A percentile compares a stretch with the other conserved stretches of the same genome.
Conservation (phyloP, 2,329 filamentous ascomycete species). For the Graphium sp. region DNA sequence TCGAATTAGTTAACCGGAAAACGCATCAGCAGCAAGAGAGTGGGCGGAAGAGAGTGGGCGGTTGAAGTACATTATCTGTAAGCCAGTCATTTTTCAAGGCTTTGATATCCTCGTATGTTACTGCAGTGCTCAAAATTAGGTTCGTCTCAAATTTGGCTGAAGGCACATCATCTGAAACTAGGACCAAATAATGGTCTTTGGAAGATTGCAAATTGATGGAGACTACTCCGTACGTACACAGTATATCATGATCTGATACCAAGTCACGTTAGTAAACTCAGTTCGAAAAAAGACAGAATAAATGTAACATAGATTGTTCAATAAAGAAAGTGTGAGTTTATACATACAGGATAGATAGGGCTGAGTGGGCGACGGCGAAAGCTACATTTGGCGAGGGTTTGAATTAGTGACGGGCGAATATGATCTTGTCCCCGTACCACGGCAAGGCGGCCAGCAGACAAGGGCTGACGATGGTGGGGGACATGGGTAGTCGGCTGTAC, state of each 20-base stretch:
- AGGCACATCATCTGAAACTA: background rate
- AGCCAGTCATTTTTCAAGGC: constrained; percentile 87
- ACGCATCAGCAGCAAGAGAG: constrained; percentile 1
- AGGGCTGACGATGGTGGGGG: background rate
- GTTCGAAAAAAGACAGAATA: background rate
- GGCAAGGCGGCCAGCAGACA: background rate
- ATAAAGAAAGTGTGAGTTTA: background rate
- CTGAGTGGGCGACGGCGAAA: constrained; percentile 14
- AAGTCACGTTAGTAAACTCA: constrained; percentile 8
- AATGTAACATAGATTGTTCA: constrained; percentile 4
- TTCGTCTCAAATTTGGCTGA: background rate
- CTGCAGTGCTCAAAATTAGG: constrained; percentile 2
- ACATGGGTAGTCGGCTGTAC: background rate
- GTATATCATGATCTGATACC: constrained; percentile 18
- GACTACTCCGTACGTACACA: constrained; percentile 11
- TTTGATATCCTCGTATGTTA: constrained; percentile 56
- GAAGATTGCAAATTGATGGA: constrained; percentile 1
- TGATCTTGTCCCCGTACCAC: background rate
- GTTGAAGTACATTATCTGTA: constrained; percentile 68
- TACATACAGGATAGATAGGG: constrained; percentile 28
- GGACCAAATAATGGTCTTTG: background rate
- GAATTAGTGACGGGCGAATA: background rate
- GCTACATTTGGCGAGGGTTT: background rate
- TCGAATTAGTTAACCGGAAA: background rate
- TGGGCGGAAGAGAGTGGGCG: constrained; percentile 1